These are phyloP conservation scores for Podospora tetraspora DNA, from an alignment of 495 filamentous ascomycete species.

Conservation along the genomic window DNA sequence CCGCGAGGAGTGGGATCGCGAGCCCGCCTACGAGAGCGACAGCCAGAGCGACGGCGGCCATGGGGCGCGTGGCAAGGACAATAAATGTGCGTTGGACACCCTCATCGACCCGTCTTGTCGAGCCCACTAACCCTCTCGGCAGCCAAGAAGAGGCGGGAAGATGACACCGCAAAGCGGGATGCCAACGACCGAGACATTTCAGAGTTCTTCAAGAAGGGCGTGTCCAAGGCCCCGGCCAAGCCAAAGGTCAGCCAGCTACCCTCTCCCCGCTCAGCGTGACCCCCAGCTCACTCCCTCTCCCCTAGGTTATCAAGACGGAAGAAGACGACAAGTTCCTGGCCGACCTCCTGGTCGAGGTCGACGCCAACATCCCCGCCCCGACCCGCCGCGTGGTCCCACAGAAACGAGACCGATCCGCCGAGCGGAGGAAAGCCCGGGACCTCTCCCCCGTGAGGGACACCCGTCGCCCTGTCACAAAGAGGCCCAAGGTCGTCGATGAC, in stretches of 20 bases:
- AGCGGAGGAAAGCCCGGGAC: slow-evolving; percentile 70
- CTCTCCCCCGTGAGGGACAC: slow-evolving; percentile 63
- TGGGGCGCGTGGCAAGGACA: slow-evolving; percentile 49
- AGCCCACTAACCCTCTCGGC: slow-evolving; percentile 10
- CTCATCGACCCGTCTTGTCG: background rate
- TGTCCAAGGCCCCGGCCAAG: slow-evolving; percentile 60
- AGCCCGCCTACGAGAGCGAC: slow-evolving; percentile 61
- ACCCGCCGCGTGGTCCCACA: slow-evolving; percentile 41
- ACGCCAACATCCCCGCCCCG: slow-evolving; percentile 67
- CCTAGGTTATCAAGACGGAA: slow-evolving; percentile 57
- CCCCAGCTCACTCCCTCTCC: background rate
- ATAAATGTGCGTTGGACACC: slow-evolving; percentile 30
- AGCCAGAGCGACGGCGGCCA: slow-evolving; percentile 58
- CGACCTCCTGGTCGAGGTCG: slow-evolving; percentile 81
- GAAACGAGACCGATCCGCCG: slow-evolving; percentile 64
- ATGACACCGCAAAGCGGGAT: slow-evolving; percentile 79
- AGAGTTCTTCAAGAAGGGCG: slow-evolving; percentile 84
- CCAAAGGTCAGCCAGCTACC: slow-evolving; percentile 58
- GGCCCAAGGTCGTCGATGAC: slow-evolving; percentile 45
- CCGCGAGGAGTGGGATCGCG: slow-evolving; percentile 89
- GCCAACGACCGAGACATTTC: slow-evolving; percentile 86
- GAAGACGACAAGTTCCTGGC: slow-evolving; percentile 84
- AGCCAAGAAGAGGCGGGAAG: slow-evolving; percentile 85
- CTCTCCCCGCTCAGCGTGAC: background rate
- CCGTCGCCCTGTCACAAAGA: slow-evolving; percentile 43